phyloP scores from a whole-genome alignment of 2,329 filamentous ascomycete species.

The Alternaria incomplexa region DNA sequence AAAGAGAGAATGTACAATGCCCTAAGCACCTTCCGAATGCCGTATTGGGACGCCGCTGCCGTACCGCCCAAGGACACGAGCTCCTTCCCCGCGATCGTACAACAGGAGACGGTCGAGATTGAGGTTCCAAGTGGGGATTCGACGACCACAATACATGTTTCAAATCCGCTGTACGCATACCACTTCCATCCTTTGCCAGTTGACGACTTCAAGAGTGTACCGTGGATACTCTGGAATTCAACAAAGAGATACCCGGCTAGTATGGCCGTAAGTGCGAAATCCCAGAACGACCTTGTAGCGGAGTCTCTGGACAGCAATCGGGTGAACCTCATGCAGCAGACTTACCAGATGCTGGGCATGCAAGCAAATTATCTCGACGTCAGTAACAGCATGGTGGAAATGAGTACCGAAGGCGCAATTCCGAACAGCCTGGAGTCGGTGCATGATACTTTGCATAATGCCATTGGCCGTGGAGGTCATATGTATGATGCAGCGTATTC shows the following conservation, averaged over 20 bases:
- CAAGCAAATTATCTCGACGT: neutral
- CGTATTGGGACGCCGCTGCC: neutral
- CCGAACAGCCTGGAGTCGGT: neutral
- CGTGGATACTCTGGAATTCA: neutral
- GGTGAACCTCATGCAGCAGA: neutral
- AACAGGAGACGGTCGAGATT: neutral
- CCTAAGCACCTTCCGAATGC: neutral
- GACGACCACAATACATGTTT: neutral
- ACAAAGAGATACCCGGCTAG: neutral
- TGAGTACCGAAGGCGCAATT: neutral
- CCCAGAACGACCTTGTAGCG: neutral
- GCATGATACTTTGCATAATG: neutral
- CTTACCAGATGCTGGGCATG: neutral
- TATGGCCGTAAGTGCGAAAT: neutral
- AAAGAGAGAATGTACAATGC: neutral
- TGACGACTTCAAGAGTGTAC: neutral
- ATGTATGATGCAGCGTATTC: neutral
- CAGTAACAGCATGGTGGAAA: neutral
- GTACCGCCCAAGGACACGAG: neutral
- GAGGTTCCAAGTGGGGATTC: neutral
- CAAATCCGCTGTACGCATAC: neutral
- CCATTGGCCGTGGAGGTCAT: neutral
- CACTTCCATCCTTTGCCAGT: neutral
- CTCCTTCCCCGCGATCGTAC: neutral
- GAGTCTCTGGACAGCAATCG: neutral